Conservation (phyloP, 164 flowering plant genomes). For the Houttuynia cordata region DNA sequence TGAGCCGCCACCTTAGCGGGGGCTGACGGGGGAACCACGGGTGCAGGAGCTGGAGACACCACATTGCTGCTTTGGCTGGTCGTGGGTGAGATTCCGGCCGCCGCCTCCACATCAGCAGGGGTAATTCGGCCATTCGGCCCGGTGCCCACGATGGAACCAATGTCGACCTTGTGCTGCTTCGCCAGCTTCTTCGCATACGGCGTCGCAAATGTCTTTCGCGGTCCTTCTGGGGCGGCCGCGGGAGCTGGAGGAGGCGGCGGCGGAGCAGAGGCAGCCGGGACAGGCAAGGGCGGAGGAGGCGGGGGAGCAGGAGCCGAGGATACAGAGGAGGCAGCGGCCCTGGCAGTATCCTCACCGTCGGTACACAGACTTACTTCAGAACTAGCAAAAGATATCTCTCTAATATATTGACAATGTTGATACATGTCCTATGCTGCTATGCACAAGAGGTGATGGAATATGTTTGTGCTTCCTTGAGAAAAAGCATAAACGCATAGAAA, state of each 20-base stretch:
- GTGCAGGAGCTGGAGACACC: conserved; percentile 12
- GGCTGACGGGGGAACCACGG: conserved; percentile 19
- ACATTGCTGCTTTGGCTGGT: conserved; percentile 20
- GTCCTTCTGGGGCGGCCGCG: conserved; percentile 20
- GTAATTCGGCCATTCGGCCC: conserved; percentile 84
- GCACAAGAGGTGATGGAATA: too few species aligned
- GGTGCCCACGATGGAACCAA: conserved; percentile 48
- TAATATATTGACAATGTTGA: too few species aligned
- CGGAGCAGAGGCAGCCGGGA: conserved; percentile 13
- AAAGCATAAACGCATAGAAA: too few species aligned
- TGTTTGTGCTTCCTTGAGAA: too few species aligned
- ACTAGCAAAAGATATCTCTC: too few species aligned
- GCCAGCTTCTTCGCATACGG: conserved; percentile 89
- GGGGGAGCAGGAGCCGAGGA: conserved; percentile 19
- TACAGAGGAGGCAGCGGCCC: conserved; percentile 8
- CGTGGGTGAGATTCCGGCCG: conserved; percentile 56
- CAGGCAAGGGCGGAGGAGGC: conserved; percentile 19
- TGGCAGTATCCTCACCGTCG: too few species aligned
- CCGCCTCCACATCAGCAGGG: conserved; percentile 62
- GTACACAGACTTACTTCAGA: too few species aligned
- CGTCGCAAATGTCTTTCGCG: conserved; percentile 54
- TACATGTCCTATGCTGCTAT: too few species aligned
- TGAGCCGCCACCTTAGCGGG: conserved; percentile 7
- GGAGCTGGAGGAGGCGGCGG: conserved; percentile 6
- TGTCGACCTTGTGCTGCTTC: conserved; percentile 80